Base-by-base conservation (phyloP, 768 basidiomycete species). In the Amanita rimosa region DNA sequence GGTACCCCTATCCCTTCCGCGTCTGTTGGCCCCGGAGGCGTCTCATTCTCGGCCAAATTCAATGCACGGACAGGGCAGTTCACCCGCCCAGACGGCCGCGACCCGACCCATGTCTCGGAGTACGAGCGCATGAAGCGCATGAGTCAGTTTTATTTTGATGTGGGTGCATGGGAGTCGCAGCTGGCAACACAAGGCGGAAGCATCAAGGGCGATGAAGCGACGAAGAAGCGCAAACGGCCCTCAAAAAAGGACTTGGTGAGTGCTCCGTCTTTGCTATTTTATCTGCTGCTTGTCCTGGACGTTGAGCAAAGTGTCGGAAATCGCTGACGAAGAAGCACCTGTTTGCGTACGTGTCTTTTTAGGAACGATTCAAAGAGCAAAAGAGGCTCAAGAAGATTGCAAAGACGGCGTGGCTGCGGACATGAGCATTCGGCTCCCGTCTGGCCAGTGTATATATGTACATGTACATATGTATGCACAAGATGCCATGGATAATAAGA, bases 91-190 rank as follows among this genome's bases (percentile, higher is more conserved):
- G 81, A 85, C 46, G 77, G 74, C 13, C 78, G 88, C 21, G 80
- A 85, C 46, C 87, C 89, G 5, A 65, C 75, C 3, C 86, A 89
- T 58, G 61, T 92, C 45, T 83, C 81, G 14, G 89, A 91, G 59
- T 86, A 78, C 54, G 87, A 89, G 54, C 79, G 88, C 4, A 81
- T 80, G 58, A 80, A 81, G 62, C 76, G 89, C 37, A 91, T 91
- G 88, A 88, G 84, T 69, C 76, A 83, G 58, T 85, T 87, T 57
- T 92, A 88, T 64, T 92, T 92, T 53, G 88, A 92, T 54, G 81
- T 88, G 17, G 72, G 71, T n/a, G 74, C 73, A 41, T 92, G 88
- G 88, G 82, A 90, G 63, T 54, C 74, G 46, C 77, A 89, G 24
- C 70, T 86, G 3, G 85, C 76, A 22, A 62, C 70, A 52, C 64